Percentiles rank a stretch among this genome's conserved stretches.
Evolutionary conservation across 306 rosid species (phyloP).

Genomic region (Betula pendula): DNA sequence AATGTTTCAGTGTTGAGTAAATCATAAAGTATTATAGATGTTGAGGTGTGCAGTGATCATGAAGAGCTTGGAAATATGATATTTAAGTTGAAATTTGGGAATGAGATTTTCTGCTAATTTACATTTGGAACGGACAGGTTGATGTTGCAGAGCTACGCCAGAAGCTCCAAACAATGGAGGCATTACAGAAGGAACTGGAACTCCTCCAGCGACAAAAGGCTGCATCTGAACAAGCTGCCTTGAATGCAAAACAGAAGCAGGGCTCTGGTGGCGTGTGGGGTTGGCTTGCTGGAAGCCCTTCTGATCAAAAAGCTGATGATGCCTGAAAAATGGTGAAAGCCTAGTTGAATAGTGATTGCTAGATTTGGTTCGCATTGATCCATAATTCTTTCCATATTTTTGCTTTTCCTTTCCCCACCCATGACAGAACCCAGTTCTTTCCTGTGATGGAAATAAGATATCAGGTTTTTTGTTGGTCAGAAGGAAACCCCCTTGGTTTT

Average conservation of each 20-base stretch:
- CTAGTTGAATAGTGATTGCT: constrained; percentile 34
- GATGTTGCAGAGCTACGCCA: constrained; percentile 89
- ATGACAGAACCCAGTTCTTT: constrained; percentile 31
- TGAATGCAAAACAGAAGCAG: constrained; percentile 66
- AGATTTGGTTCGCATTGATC: constrained; percentile 47
- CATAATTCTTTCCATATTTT: constrained; percentile 33
- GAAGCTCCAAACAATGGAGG: constrained; percentile 84
- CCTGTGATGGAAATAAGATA: constrained; percentile 45
- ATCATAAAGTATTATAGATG: background rate
- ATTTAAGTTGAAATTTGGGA: too few species aligned
- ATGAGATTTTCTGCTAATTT: constrained; percentile 3
- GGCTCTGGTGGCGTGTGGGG: constrained; percentile 91
- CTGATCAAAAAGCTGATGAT: constrained; percentile 38
- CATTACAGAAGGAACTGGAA: constrained; percentile 85
- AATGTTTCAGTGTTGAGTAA: too few species aligned
- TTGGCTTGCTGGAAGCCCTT: constrained; percentile 85
- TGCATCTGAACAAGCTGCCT: constrained; percentile 82
- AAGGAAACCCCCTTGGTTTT: constrained; percentile 35
- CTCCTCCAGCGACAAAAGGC: constrained; percentile 90
- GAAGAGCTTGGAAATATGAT: background rate
- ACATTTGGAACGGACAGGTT: constrained; percentile 54
- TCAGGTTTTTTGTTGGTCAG: constrained; percentile 42
- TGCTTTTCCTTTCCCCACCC: constrained; percentile 23
- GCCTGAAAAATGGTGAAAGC: constrained; percentile 36
- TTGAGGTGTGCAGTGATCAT: background rate